Base-by-base conservation (phyloP, 495 filamentous ascomycete species). In the Penicillium tannophilum region DNA sequence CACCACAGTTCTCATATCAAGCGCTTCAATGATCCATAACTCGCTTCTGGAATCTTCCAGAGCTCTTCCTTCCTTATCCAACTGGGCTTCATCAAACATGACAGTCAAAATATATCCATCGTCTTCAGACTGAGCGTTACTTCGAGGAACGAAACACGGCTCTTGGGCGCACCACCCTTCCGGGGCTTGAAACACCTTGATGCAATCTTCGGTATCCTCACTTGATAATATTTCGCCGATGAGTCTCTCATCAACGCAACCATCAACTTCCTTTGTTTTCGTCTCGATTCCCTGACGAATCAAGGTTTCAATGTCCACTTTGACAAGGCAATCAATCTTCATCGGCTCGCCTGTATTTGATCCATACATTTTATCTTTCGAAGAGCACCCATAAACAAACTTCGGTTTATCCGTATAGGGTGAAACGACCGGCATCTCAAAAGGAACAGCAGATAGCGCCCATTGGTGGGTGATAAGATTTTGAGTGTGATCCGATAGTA, bases 381-480 rank as follows among this genome's bases (percentile, higher is more conserved):
- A 59, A 5, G 56, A 59, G 28, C 50, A 59, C 3, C 56, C 56
- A 33, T 59, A 59, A 2, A 59, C 28, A 19, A 28, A 59, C 4
- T 7, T 47, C 8, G 56, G 50, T 8, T 28, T 43, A 5, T 28
- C 47, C n/a, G n/a, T 46, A 1, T 31, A 35, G 8, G 43, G 16
- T 23, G 56, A 43, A 10, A 54, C 19, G 10, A 59, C 36, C 1
- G 56, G 56, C 50, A 59, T 59, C n/a, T 59, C 56, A n/a, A 59
- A 35, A 1, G 56, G 50, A 16, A 59, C 49, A 10, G 56, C 51
- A 3, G 56, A 59, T 7, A 59, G 14, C 14, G 42, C 50, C 56
- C 50, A 54, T 48, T 59, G 56, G 12, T 59, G 42, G 1, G 39
- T 39, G 11, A 59, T 53, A 0, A 5, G 7, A 8, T 53, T 54